These are phyloP conservation scores for Fraxinus sp. DNA, from an alignment of 305 asterid species.

Conservation along the genomic window DNA sequence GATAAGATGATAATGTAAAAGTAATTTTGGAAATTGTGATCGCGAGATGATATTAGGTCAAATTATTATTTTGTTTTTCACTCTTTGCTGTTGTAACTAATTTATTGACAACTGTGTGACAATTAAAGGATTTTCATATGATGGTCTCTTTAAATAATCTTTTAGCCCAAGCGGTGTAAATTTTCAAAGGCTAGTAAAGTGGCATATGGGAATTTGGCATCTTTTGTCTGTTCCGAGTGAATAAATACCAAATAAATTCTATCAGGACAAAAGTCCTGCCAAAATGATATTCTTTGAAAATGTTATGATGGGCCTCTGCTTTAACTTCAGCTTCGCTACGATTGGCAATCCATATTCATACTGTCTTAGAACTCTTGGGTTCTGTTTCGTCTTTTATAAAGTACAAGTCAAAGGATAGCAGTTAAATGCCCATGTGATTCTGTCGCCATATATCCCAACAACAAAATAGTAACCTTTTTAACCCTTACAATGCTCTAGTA, in stretches of 20 bases:
- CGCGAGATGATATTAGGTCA: not conserved
- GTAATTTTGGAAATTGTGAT: not conserved
- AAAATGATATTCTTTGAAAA: not conserved
- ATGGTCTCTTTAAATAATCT: not conserved
- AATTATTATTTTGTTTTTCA: not conserved
- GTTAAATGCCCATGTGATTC: not conserved
- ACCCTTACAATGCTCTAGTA: not conserved
- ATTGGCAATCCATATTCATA: not conserved
- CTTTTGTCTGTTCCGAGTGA: not conserved
- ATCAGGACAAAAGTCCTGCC: not conserved
- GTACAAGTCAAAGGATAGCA: not conserved
- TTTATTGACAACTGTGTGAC: not conserved
- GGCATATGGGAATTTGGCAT: not conserved
- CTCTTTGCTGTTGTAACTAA: not conserved
- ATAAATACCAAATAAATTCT: not conserved
- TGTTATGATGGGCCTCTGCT: not conserved
- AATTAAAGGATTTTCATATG: not conserved
- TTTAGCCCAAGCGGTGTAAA: not conserved
- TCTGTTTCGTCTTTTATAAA: not conserved
- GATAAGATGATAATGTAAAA: not conserved
- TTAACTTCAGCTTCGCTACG: not conserved
- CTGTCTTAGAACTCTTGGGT: not conserved
- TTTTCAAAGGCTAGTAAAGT: not conserved
- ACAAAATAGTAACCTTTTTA: not conserved
- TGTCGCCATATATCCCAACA: not conserved